Conservation (phyloP, 2,329 filamentous ascomycete species). For the Penicillium sp. region DNA sequence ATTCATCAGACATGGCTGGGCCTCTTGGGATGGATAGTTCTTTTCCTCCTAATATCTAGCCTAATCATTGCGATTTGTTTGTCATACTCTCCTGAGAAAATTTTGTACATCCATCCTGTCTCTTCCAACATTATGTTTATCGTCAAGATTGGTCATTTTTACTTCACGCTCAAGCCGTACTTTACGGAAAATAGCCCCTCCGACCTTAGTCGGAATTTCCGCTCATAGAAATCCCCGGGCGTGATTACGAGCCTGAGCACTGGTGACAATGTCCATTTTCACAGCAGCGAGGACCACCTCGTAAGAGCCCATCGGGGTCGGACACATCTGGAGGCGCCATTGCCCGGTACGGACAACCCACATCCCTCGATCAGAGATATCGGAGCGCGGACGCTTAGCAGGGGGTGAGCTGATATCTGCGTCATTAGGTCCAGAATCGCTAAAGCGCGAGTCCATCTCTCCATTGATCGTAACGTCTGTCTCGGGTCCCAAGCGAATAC, state of each 20-base stretch:
- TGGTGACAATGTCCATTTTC: slow-evolving; percentile 66
- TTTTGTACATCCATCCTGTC: too few species aligned
- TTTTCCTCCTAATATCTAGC: neutral
- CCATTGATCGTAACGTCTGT: slow-evolving; percentile 41
- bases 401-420: slow-evolving; percentile 9
- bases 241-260: slow-evolving; percentile 61
- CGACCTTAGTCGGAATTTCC: too few species aligned
- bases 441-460: slow-evolving; percentile 17
- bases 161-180: too few species aligned
- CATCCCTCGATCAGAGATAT: slow-evolving; percentile 28
- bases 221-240: slow-evolving; percentile 57
- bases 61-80: too few species aligned
- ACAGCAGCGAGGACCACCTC: slow-evolving; percentile 71
- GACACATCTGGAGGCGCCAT: slow-evolving; percentile 65
- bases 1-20: neutral
- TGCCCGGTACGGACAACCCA: slow-evolving; percentile 65
- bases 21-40: slow-evolving; percentile 1
- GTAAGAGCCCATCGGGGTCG: slow-evolving; percentile 42
- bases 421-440: slow-evolving; percentile 33
- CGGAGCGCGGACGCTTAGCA: slow-evolving; percentile 44
- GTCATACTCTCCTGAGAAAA: too few species aligned
- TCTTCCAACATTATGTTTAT: too few species aligned
- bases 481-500: slow-evolving; percentile 55
- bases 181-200: too few species aligned
- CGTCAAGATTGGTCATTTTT: too few species aligned